Base-by-base conservation (phyloP, 1,139 yeast species). In the Torulaspora pretoriensis region DNA sequence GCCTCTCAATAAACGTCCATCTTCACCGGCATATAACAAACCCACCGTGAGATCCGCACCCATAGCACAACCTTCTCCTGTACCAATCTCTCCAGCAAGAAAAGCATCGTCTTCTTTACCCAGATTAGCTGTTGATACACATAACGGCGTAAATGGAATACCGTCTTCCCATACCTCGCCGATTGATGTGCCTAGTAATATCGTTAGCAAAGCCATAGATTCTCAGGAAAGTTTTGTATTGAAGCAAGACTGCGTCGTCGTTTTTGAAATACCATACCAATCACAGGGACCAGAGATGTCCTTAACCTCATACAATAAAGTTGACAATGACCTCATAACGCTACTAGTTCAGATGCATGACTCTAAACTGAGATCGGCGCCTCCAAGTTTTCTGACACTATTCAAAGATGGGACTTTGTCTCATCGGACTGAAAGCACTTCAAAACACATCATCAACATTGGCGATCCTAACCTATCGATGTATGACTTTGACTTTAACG, bases 401-500 rank as follows among this genome's bases (percentile, higher is more conserved):
- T 76, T 13, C 63, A 70, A 46, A 41, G 56, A 56, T 71, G 79
- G 42, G 48, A 70, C 54, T 63, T 35, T 66, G 61, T 43, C 63
- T 63, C 43, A 68, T 52, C 80, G 42, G 74, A 28, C 34, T 16
- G 42, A 79, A 38, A 42, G 38, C 27, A 40, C 33, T 31, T 42
- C 33, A 23, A 45, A 24, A 25, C 42, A 32, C 38, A 54, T 63
- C 47, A 58, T 61, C 7, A 57, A 59, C 39, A 51, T 63, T n/a
- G 54, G 74, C 49, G 81, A 68, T 74, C 80, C 54, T 60, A 80
- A 79, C 53, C 79, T 83, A 48, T 84, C 85, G 63, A 79, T 83
- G 81, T 83, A 83, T 60, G 90, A 83, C 63, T 83, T 81, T 62
- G 92, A 83, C 57, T 83, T 83, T 61, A 75, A 77, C 51, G 83